phyloP scores from a whole-genome alignment of 1,284 basidiomycete species.

The Rhodotorula sp. region DNA sequence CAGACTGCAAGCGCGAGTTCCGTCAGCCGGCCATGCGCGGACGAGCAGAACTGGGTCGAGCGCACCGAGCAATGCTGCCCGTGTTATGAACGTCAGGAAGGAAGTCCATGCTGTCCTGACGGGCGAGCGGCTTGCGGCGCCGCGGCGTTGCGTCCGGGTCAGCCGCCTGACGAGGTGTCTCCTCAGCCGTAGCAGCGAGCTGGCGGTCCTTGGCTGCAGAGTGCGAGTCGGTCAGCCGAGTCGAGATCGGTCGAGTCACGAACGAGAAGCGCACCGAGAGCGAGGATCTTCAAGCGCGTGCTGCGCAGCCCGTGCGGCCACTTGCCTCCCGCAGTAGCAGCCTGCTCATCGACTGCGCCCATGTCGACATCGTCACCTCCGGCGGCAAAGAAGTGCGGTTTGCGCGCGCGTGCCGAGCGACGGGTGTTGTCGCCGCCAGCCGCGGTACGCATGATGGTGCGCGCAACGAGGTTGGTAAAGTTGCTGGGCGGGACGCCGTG shows the following conservation, averaged over 20 bases:
- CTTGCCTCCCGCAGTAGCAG: not conserved
- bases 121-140: conserved; percentile 18
- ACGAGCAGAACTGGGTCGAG: not conserved
- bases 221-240: not conserved
- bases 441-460: conserved; percentile 19
- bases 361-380: conserved; percentile 4
- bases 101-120: conserved; percentile 40
- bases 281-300: conserved; percentile 31
- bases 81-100: conserved; percentile 25
- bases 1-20: conserved; percentile 12
- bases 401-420: not conserved
- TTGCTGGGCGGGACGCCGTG: conserved; percentile 34
- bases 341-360: not conserved
- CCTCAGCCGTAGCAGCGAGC: conserved; percentile 7
- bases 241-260: too few species aligned
- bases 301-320: conserved; percentile 32
- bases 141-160: conserved; percentile 36
- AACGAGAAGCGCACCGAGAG: conserved; percentile 21
- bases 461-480: conserved; percentile 37
- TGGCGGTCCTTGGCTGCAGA: conserved; percentile 28
- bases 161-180: conserved; percentile 27
- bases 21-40: not conserved
- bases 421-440: not conserved
- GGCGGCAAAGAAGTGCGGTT: not conserved
- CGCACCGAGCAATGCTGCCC: conserved; percentile 30